Evolutionary conservation across 345 rosid genomes (phyloP), one percentile per base, ranked within the genome.

Genomic region (Rhodamnia rubescens): DNA sequence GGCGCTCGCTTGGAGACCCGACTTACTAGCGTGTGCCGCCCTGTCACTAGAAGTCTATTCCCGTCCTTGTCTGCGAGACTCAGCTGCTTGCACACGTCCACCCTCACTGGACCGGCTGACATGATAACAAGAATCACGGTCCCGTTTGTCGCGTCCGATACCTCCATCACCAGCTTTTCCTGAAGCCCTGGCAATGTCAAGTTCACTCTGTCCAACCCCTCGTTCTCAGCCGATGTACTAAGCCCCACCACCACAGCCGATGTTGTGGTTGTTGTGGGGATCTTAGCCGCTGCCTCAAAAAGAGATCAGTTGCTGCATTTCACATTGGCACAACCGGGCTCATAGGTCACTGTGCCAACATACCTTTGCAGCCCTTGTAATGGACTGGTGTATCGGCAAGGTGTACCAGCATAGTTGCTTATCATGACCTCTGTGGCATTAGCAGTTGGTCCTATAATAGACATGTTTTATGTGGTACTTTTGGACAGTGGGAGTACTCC

Each of bases 61-160:
- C 97, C 95, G 6, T 92, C 86, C 54, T 55, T 80, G 82, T 95
- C 94, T 84, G 84, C 93, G 2, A 91, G 84, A 53, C 91, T 91
- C 32, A 94, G 87, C 22, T 84, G 87, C 88, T 91, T 89, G 88
- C 97, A 94, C 29, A 90, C 86, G 83, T 94, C 88, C 26, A 94
- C n/a, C 53, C 53, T 64, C 50, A 93, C 57, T 24, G 93, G 94
- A 55, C 94, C 89, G 59, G 89, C 93, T 26, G 92, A 85, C 94
- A 91, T 92, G 26, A 92, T 8, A 7, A 89, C 94, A 24, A 91
- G 91, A 55, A 91, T 83, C 9, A 90, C 86, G 2, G 81, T 85
- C 50, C 91, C 89, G 4, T 86, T 88, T 22, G 92, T 50, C 27
- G 86, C 92, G 80, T 83, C 85, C 4, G 85, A 85, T 20, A 93